Evolutionary conservation across 345 rosid species (phyloP).

Genomic region (Brassica napus): DNA sequence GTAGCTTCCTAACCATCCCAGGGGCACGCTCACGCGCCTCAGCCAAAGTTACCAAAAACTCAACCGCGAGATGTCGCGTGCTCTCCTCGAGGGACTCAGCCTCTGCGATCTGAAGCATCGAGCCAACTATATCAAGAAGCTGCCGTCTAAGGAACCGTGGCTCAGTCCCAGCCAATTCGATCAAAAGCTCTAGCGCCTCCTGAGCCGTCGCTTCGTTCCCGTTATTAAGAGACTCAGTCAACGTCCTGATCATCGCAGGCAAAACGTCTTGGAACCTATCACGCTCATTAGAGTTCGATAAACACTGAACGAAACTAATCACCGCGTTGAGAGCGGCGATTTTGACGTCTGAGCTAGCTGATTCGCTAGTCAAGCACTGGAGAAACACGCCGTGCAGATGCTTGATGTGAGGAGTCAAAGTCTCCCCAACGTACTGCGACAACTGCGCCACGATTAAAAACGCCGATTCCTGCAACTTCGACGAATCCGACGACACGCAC

Average conservation of each 20-base stretch:
- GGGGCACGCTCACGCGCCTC: constrained; percentile 99
- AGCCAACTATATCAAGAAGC: constrained; percentile 82
- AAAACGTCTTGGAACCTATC: constrained; percentile 95
- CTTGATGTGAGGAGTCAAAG: constrained; percentile 72
- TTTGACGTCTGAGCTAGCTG: constrained; percentile 71
- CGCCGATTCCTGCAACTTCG: constrained; percentile 86
- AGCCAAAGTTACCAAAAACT: constrained; percentile 88
- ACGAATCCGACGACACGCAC: constrained; percentile 79
- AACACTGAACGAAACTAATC: constrained; percentile 88
- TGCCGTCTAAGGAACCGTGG: constrained; percentile 90
- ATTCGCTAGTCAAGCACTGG: constrained; percentile 60
- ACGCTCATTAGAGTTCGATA: constrained; percentile 65
- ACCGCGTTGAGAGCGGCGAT: constrained; percentile 94
- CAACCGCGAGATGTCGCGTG: constrained; percentile 86
- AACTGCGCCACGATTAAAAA: constrained; percentile 90
- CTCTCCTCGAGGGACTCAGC: constrained; percentile 94
- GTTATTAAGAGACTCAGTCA: constrained; percentile 85
- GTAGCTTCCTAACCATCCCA: constrained; percentile 98
- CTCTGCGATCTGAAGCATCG: constrained; percentile 97
- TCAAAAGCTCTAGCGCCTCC: constrained; percentile 90
- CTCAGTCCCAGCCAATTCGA: constrained; percentile 96
- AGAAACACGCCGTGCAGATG: constrained; percentile 82
- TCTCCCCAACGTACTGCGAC: constrained; percentile 88
- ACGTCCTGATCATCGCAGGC: constrained; percentile 91
- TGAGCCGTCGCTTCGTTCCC: constrained; percentile 95